Conservation (phyloP, 169 alveolate genomes). For the Cryptosporidium ryanae region DNA sequence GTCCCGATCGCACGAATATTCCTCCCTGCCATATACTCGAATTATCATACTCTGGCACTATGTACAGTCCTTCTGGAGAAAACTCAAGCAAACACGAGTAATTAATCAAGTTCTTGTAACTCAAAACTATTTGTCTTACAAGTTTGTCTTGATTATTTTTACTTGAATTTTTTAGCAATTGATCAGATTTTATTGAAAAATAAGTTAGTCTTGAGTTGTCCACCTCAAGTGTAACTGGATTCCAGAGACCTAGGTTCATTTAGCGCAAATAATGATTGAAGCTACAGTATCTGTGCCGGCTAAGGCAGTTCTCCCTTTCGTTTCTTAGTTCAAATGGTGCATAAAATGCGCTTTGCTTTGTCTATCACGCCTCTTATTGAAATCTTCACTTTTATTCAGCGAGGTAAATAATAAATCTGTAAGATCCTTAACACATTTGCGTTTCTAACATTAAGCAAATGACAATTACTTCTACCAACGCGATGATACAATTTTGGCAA, state of each 20-base stretch:
- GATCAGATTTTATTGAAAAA: slow-evolving; percentile 39
- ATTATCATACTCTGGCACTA: slow-evolving; percentile 65
- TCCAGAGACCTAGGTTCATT: slow-evolving; percentile 68
- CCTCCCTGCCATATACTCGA: slow-evolving; percentile 65
- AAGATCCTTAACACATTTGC: too few relatives aligned
- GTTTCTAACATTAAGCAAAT: too few relatives aligned
- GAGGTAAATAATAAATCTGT: too few relatives aligned
- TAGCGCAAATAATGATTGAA: neutral
- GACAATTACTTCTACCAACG: too few relatives aligned
- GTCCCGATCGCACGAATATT: slow-evolving; percentile 61
- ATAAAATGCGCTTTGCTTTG: too few relatives aligned
- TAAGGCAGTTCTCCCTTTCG: neutral
- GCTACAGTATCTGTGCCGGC: neutral
- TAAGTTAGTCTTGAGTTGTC: slow-evolving; percentile 69
- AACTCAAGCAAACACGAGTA: slow-evolving; percentile 67
- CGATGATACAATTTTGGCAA: too few relatives aligned
- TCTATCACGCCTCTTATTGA: too few relatives aligned
- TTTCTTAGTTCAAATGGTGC: too few relatives aligned
- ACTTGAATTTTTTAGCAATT: slow-evolving; percentile 1
- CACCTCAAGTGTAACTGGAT: slow-evolving; percentile 57
- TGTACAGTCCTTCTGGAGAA: slow-evolving; percentile 66
- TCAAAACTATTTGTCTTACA: slow-evolving; percentile 34
- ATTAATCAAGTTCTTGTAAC: slow-evolving; percentile 27
- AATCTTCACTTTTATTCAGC: too few relatives aligned
- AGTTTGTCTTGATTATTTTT: slow-evolving; percentile 28